These are phyloP conservation scores for Tagetes patula DNA, from an alignment of 129 eudicot genomes.

Conservation along the genomic window DNA sequence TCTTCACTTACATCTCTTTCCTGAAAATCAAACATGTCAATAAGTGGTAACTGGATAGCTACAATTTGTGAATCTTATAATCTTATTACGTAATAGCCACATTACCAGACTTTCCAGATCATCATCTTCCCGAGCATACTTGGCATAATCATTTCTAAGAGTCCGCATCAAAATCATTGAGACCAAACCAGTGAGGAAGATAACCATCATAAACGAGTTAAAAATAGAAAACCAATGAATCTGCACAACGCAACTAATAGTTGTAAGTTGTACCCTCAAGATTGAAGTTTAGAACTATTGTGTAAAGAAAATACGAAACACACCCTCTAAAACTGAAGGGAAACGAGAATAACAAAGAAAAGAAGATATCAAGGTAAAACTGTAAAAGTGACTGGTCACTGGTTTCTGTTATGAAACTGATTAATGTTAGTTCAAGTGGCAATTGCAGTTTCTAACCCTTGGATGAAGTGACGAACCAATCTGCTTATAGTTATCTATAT, in stretches of 20 bases:
- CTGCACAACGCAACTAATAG: constrained; percentile 36
- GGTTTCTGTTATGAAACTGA: neutral
- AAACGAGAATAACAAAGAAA: neutral
- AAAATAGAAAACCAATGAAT: constrained; percentile 91
- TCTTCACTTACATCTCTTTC: constrained; percentile 94
- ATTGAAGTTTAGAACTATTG: neutral
- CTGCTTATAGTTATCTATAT: neutral
- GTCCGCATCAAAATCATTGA: constrained; percentile 90
- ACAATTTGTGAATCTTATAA: neutral
- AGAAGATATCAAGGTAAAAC: neutral
- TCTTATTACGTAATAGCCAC: neutral
- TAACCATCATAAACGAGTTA: constrained; percentile 93
- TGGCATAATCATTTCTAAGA: constrained; percentile 84
- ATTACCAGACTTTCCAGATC: constrained; percentile 80
- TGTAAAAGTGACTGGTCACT: neutral
- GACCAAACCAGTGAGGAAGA: constrained; percentile 78
- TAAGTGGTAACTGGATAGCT: neutral
- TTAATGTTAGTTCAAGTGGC: neutral
- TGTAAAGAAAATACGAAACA: neutral
- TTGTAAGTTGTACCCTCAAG: neutral
- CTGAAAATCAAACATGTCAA: constrained; percentile 35
- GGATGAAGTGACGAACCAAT: neutral
- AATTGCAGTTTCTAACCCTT: neutral
- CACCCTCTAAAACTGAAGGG: neutral
- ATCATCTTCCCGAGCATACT: constrained; percentile 88